Evolutionary conservation across 345 rosid species (phyloP), one percentile per base, ranked within the genome.

Genomic region (Cardiospermum halicacabum): DNA sequence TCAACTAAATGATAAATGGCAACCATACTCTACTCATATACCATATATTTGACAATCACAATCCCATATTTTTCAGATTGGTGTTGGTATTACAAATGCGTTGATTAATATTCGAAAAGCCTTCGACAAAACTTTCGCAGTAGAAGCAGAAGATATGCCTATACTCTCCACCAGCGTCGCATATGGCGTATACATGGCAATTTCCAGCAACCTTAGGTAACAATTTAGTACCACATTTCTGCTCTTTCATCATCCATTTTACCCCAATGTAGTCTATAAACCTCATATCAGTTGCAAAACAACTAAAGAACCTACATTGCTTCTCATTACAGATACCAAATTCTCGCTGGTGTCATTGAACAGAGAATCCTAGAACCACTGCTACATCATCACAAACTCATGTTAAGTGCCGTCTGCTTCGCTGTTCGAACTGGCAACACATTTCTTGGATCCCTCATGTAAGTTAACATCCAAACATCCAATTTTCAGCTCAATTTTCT

Each of bases 401-500:
- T 82, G 37, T 77, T 88, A 4, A 67, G 89, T 67, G 88, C 86
- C 61, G 31, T 82, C 42, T 82, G 91, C 73, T 88, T 88, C 18
- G 89, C 78, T 12, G 77, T 88, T 49, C 82, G 96, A 68, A 88
- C 96, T 2, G 91, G 91, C 76, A 88, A 88, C 78, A 88, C 96
- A 6, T 88, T 72, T 84, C 72, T 85, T 83, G 96, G 96, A 30
- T 88, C 89, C 26, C 65, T 85, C 49, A 61, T 88, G 96, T 88
- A 80, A 77, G 89, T 60, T 22, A 42, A 16, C 24, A 54, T 50
- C 21, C 36, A 26, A 47, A 11, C 21, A 2, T 34, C 22, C 66
- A 49, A n/a, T n/a, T 39, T 9, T 36, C 4, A 34, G 50, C 10
- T 64, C 5, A 65, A 37, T 3, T 37, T 53, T 15, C 13, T 39